A percentile compares a stretch with the other conserved stretches of the same genome.
Conservation (phyloP, 164 flowering plant genomes). For the Euptelea pleiosperma region DNA sequence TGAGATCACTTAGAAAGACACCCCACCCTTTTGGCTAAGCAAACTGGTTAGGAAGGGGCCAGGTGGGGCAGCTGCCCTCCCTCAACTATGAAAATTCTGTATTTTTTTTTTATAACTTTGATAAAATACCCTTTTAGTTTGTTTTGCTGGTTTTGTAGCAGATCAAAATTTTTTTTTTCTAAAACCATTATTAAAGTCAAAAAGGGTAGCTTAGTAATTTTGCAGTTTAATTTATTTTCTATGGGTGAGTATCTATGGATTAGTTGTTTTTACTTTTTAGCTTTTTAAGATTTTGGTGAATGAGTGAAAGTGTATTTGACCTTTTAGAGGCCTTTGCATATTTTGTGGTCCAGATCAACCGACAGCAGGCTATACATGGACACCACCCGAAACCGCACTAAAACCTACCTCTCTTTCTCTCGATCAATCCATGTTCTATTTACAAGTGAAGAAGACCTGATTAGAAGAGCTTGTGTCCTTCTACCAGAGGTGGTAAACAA, state of each 20-base stretch:
- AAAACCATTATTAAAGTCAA: no score
- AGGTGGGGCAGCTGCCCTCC: no score
- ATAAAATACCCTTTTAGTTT: no score
- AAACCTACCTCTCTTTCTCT: slow-evolving; percentile 17
- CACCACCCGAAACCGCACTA: slow-evolving; percentile 28
- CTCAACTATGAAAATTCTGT: no score
- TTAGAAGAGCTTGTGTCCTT: slow-evolving; percentile 5
- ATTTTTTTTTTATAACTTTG: no score
- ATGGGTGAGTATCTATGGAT: not conserved
- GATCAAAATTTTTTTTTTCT: no score
- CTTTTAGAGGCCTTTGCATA: slow-evolving; percentile 19
- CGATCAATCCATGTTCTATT: slow-evolving; percentile 2
- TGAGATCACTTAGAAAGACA: no score
- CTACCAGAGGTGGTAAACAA: slow-evolving; percentile 9
- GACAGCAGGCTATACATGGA: slow-evolving; percentile 29
- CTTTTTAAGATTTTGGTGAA: slow-evolving; percentile 2
- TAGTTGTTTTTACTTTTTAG: not conserved
- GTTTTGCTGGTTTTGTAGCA: no score
- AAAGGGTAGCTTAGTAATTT: not conserved
- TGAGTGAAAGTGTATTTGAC: slow-evolving; percentile 2
- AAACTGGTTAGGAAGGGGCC: no score
- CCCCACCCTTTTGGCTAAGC: no score
- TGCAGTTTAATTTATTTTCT: not conserved
- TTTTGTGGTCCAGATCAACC: slow-evolving; percentile 31
- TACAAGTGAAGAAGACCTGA: not conserved